Evolutionary conservation across 75 land plant genomes (phyloP), one percentile per base, ranked within the genome.

Genomic region (Selaginella moellendorffii): DNA sequence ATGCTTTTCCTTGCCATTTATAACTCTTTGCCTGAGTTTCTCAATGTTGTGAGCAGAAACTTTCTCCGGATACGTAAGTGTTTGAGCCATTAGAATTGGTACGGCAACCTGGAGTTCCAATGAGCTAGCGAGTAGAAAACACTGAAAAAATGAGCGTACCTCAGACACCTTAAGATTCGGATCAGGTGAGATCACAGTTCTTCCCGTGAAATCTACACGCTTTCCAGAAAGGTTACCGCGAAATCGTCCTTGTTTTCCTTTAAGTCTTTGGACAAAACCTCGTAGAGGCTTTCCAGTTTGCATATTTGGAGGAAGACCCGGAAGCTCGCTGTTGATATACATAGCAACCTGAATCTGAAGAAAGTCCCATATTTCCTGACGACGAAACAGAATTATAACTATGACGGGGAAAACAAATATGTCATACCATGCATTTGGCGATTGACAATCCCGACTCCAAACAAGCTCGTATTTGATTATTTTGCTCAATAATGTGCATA

Each of bases 101-200:
- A 93, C 80, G 29, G 82, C 98, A 1, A 93, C 98, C 92, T 87
- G 68, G 54, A 24, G 20, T 10, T 12, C 12, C 5, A 42, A 20
- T 5, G 2, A 29, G 67, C 12, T 18, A 54, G 14, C 2, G 2
- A 46, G 18, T 8, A 52, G 14, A 14, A 36, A 36, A 14, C 46
- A 36, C 46, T 36, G 10, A 36, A 5, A 36, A 36, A 36, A 36
- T 36, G 14, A 36, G 5, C 14, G 14, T 9, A 87, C 88, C 98
- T 93, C 96, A 22, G 90, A 85, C 54, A 93, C 78, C 76, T 93
- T 93, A 27, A 93, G 74, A 74, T 93, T 93, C 27, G 98, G 98
- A 74, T 93, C 98, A 22, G 98, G 96, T 19, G 98, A 93, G 69
- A 93, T 93, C 52, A 93, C 98, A 74, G 98, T 93, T 52, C 98